Evolutionary conservation across 2,329 filamentous ascomycete species (phyloP).

Genomic region (Fusarium xylarioides): DNA sequence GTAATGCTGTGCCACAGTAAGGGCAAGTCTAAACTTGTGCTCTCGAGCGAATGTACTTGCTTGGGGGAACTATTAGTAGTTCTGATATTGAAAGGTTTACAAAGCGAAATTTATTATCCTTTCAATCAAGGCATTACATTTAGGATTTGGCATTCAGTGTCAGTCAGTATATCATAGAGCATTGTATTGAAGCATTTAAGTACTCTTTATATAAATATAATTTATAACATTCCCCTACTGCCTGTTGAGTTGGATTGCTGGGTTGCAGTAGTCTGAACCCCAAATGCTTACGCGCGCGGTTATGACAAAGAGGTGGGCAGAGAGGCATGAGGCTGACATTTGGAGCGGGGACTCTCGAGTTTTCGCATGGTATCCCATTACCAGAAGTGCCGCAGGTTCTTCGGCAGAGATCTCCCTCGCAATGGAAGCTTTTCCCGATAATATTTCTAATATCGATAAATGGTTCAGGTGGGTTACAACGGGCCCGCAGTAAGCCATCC

Average conservation of each 20-base stretch:
- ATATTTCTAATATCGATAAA: accelerated
- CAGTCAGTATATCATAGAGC: too few species aligned
- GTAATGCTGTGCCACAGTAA: accelerated
- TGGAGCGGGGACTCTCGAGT: not conserved
- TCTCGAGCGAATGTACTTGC: accelerated
- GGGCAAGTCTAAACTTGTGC: accelerated
- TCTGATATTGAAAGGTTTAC: accelerated
- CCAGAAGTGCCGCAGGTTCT: not conserved
- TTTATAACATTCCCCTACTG: too few species aligned
- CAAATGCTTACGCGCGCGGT: not conserved
- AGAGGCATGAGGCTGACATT: not conserved
- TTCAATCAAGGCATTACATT: accelerated
- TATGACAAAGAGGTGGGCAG: not conserved
- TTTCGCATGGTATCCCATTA: not conserved
- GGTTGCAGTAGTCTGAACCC: not conserved
- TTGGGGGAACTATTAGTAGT: accelerated
- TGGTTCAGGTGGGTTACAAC: not conserved
- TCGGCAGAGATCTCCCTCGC: not conserved
- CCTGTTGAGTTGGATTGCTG: not conserved
- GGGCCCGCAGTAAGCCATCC: not conserved
- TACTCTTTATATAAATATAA: too few species aligned
- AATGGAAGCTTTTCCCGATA: too few species aligned
- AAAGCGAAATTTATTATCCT: not conserved
- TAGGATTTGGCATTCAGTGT: accelerated
- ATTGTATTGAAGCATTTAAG: too few species aligned